Evolutionary conservation across 2,329 filamentous ascomycete species (phyloP).

Genomic region (Phyllosticta citribraziliensis): DNA sequence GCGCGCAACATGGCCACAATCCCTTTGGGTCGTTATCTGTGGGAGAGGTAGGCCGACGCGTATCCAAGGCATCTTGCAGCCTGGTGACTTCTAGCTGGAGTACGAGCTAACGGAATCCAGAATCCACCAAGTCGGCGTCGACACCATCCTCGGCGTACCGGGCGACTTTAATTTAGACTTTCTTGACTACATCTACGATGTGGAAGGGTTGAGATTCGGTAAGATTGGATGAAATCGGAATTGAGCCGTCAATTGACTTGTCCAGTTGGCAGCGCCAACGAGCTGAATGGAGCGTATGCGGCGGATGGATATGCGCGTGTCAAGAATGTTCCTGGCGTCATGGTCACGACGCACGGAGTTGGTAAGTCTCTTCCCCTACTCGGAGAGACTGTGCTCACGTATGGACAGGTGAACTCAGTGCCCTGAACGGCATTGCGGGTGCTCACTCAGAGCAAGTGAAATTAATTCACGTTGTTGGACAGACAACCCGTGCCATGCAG

Average conservation of each 20-base stretch:
- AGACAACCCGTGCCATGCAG: conserved; percentile 34
- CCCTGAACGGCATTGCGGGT: conserved; percentile 37
- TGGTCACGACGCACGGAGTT: conserved; percentile 53
- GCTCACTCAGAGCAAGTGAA: conserved; percentile 35
- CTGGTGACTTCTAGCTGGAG: not conserved
- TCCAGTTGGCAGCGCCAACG: conserved; percentile 45
- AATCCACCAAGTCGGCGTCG: conserved; percentile 31
- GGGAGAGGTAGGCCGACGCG: conserved; percentile 20
- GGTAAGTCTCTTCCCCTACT: conserved; percentile 24
- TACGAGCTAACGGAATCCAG: conserved; percentile 12
- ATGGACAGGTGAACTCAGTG: conserved; percentile 29
- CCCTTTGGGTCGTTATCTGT: conserved; percentile 33
- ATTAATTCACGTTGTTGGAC: conserved; percentile 37
- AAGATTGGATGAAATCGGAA: not conserved
- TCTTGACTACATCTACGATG: conserved; percentile 34
- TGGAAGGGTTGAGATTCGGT: conserved; percentile 29
- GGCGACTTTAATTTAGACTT: conserved; percentile 39
- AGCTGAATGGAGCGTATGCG: conserved; percentile 49
- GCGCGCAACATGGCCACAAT: conserved; percentile 20
- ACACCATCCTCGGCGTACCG: conserved; percentile 34
- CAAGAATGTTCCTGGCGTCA: conserved; percentile 33
- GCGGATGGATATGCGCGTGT: conserved; percentile 49
- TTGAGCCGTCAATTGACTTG: not conserved
- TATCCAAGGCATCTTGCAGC: not conserved
- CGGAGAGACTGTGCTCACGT: not conserved